A percentile compares a stretch with the other conserved stretches of the same genome.
Evolutionary conservation across 164 flowering plant species (phyloP).

Genomic region (Amborella trichopoda): DNA sequence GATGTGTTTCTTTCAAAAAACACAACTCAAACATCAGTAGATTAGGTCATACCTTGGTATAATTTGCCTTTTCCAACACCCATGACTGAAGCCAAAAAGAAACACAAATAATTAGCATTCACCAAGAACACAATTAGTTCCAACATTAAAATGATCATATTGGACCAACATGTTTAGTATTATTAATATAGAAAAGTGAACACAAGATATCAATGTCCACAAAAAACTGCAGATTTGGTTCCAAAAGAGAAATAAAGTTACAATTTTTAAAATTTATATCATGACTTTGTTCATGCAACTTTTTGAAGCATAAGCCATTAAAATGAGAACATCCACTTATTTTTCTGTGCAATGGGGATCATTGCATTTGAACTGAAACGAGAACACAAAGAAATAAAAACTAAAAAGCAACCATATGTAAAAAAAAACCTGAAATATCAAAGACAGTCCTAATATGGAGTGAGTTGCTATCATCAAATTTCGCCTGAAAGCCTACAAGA

Average conservation of each 20-base stretch:
- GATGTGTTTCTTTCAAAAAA: too few species aligned
- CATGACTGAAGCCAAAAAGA: conserved; percentile 2
- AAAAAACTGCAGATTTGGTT: too few species aligned
- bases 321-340: neutral
- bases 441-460: conserved; percentile 43
- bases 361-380: neutral
- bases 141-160: too few species aligned
- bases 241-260: too few species aligned
- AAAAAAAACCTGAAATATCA: conserved; percentile 69
- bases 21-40: neutral
- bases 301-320: neutral
- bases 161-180: too few species aligned
- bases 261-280: neutral
- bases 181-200: too few species aligned
- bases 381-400: neutral
- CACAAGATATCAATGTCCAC: too few species aligned
- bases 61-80: conserved; percentile 4
- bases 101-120: too few species aligned
- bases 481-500: conserved; percentile 71
- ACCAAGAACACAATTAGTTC: too few species aligned
- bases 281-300: neutral
- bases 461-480: conserved; percentile 76
- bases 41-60: conserved; percentile 3
- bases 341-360: neutral
- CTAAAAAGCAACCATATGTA: neutral